Base-by-base conservation (phyloP, 2,329 filamentous ascomycete species). In the Septoria linicola region DNA sequence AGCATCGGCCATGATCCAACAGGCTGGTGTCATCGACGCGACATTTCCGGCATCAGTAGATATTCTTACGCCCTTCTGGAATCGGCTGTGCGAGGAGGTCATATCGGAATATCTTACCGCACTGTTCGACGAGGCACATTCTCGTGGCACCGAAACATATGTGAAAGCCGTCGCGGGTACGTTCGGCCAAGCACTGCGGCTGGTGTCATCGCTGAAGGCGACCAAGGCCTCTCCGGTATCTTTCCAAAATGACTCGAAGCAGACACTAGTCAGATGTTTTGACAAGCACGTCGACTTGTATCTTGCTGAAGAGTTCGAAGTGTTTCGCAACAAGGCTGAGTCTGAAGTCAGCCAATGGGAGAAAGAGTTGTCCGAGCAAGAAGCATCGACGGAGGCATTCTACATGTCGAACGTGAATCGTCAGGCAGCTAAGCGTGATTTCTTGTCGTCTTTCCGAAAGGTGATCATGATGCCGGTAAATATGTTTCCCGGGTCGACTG, bases 391-490 rank as follows among this genome's bases (percentile, higher is more conserved):
- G 0, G 93, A 99, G 71, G 93, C 88, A 0, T 95, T 95, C 66
- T 93, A 90, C 73, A 96, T 97, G 92, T 87, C 87, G 19, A 96
- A 90, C 67, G 83, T 97, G 65, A 96, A 92, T 66, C 82, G 93
- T 20, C 90, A 95, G 68, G 93, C 90, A 1, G 93, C 95, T 58
- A 99, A 99, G 73, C 89, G 90, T 60, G 93, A 99, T 68, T 99
- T 99, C 63, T 68, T 99, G 55, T 93, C 85, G 39, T 96, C 91
- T 0, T 99, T 99, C 77, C 96, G 90, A 67, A 97, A 97, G 70
- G 93, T 99, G 7, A 88, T 99, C 59, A 96, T 99, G 91, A 95
- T 96, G 84, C 93, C 93, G 2, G 92, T 99, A 41, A 95, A 89
- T 45, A 92, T 90, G 7, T 76, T 81, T 75, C n/a, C 78, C 78